These are phyloP conservation scores for Sequoia sempervirens DNA, from an alignment of 75 land plant species.

Conservation along the genomic window DNA sequence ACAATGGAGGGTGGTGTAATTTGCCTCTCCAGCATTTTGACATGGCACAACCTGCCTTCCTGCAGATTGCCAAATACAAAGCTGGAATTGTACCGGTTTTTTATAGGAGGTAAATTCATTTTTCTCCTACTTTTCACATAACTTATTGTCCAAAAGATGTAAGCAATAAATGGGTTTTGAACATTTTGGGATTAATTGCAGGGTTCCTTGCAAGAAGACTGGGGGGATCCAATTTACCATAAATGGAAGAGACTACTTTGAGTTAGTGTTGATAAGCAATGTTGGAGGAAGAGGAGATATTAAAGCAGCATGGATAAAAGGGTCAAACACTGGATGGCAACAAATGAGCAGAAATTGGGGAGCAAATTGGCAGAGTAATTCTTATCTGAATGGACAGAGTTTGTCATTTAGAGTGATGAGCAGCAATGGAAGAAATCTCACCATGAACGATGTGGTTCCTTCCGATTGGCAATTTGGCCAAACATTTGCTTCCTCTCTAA, in stretches of 20 bases:
- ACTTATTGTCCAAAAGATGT: background rate
- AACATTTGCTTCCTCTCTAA: constrained; percentile 17
- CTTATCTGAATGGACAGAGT: constrained; percentile 20
- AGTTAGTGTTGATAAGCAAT: constrained; percentile 33
- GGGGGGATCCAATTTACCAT: constrained; percentile 50
- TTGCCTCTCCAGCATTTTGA: constrained; percentile 14
- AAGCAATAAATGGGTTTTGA: background rate
- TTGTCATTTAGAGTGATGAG: constrained; percentile 26
- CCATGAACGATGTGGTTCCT: constrained; percentile 21
- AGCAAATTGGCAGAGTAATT: constrained; percentile 20
- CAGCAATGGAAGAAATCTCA: constrained; percentile 16
- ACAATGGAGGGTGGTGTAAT: constrained; percentile 18
- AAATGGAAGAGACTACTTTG: constrained; percentile 33
- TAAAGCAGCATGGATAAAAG: constrained; percentile 13
- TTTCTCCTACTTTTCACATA: background rate
- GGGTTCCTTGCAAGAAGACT: constrained; percentile 42
- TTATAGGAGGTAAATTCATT: background rate
- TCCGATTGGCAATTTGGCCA: constrained; percentile 38
- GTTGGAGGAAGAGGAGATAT: constrained; percentile 48
- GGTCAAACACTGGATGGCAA: constrained; percentile 22
- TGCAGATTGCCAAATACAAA: constrained; percentile 7
- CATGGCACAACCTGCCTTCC: constrained; percentile 16
- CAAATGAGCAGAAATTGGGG: constrained; percentile 30
- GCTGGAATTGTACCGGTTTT: constrained; percentile 11
- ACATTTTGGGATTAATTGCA: background rate